phyloP scores from a whole-genome alignment of 331 rosid genomes.

The Saraca asoca region DNA sequence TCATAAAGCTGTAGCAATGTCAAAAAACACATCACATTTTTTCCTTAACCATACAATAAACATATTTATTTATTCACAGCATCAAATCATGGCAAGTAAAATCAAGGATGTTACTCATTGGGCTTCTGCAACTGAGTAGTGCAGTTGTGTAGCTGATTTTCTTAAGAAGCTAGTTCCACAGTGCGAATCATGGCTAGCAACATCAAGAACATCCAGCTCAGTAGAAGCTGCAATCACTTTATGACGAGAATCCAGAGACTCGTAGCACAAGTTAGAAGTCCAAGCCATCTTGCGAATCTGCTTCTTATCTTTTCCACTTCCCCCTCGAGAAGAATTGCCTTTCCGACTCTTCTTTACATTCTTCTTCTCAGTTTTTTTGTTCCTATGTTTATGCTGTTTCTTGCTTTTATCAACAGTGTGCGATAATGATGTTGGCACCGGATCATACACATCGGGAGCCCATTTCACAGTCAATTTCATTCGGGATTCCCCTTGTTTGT shows the following conservation, averaged over 20 bases:
- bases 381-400: conserved; percentile 73
- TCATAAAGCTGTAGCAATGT: no score
- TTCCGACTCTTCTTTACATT: conserved; percentile 73
- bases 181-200: conserved; percentile 54
- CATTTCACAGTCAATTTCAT: conserved; percentile 67
- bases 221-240: conserved; percentile 34
- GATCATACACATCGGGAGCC: conserved; percentile 91
- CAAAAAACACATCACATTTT: no score
- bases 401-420: conserved; percentile 63
- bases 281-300: conserved; percentile 50
- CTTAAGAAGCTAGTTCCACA: conserved; percentile 73
- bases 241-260: conserved; percentile 21
- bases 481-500: conserved; percentile 39
- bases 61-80: conserved; percentile 58
- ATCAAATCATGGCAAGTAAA: neutral
- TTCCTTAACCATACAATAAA: neutral
- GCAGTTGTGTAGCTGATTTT: conserved; percentile 62
- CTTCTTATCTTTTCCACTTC: conserved; percentile 66
- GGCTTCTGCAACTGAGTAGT: conserved; percentile 75
- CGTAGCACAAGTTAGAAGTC: conserved; percentile 39
- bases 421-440: conserved; percentile 53
- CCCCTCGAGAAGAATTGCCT: conserved; percentile 56
- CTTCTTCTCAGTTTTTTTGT: conserved; percentile 61
- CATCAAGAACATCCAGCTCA: conserved; percentile 48
- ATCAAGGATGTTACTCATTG: conserved; percentile 37